These are phyloP conservation scores for Aegilops tauschii DNA, from an alignment of 176 grass and related monocot genomes.

Conservation along the genomic window DNA sequence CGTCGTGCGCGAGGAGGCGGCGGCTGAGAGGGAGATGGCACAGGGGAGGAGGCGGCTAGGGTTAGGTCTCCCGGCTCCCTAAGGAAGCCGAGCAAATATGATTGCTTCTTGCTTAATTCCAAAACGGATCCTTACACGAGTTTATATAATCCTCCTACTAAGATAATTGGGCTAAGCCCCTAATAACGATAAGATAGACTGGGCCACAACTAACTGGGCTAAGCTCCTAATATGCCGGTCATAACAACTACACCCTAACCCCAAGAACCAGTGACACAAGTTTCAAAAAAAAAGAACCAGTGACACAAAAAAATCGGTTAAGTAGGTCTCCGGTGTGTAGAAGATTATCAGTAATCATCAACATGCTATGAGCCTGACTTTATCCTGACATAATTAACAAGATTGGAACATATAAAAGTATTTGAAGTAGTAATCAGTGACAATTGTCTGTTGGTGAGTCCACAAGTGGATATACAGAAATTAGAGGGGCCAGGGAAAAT, in stretches of 20 bases:
- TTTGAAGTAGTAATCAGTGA: background rate
- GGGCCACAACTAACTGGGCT: no score
- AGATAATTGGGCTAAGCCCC: no score
- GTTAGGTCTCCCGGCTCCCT: no score
- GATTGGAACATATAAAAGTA: background rate
- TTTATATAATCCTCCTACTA: no score
- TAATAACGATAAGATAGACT: no score
- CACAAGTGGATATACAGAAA: background rate
- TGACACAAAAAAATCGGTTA: background rate
- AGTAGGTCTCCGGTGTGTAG: background rate
- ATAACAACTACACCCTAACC: background rate
- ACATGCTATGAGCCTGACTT: background rate
- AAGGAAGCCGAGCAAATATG: no score
- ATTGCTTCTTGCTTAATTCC: no score
- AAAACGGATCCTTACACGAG: no score
- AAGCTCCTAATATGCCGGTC: no score
- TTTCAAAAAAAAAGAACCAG: background rate
- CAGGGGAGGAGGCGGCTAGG: no score
- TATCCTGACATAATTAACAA: background rate
- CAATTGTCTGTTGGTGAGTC: background rate
- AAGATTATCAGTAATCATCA: background rate
- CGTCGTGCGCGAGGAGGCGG: no score
- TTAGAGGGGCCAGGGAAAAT: background rate
- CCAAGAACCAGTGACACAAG: background rate
- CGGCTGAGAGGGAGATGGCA: no score